These are phyloP conservation scores for Sedum album DNA, from an alignment of 164 flowering plant species.

Conservation along the genomic window DNA sequence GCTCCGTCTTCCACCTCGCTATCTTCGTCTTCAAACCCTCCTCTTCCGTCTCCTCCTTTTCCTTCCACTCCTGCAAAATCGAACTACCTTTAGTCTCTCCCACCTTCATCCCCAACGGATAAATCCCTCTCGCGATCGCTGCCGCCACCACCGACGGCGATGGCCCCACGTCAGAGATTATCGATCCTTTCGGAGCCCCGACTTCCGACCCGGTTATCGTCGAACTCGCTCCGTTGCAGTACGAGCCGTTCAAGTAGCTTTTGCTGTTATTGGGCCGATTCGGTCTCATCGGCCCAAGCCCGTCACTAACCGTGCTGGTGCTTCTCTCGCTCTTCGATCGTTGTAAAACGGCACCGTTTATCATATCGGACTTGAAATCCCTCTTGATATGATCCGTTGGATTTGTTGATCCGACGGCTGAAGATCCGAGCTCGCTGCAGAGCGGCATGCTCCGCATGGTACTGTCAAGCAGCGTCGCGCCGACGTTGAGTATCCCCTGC, in stretches of 20 bases:
- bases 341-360: background rate
- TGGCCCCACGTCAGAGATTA: slow-evolving; percentile 20
- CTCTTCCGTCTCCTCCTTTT: slow-evolving; percentile 8
- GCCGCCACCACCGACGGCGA: slow-evolving; percentile 25
- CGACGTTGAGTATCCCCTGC: slow-evolving; percentile 23
- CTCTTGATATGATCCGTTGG: background rate
- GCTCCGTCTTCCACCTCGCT: slow-evolving; percentile 17
- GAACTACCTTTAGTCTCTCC: slow-evolving; percentile 18
- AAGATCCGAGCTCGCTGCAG: background rate
- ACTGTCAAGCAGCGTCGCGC: slow-evolving; percentile 15
- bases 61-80: slow-evolving; percentile 20
- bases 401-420: slow-evolving; percentile 9
- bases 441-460: slow-evolving; percentile 17
- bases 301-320: background rate
- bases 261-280: slow-evolving; percentile 3
- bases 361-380: background rate
- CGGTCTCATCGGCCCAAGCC: slow-evolving; percentile 7
- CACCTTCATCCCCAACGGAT: slow-evolving; percentile 10
- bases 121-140: slow-evolving; percentile 19
- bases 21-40: slow-evolving; percentile 16
- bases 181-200: slow-evolving; percentile 1
- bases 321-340: slow-evolving; percentile 12
- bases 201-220: slow-evolving; percentile 5
- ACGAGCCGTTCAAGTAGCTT: background rate
- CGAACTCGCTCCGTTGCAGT: slow-evolving; percentile 8